Evolutionary conservation across 768 basidiomycete species (phyloP).

Genomic region (Tylopilus vinaceipallidus): DNA sequence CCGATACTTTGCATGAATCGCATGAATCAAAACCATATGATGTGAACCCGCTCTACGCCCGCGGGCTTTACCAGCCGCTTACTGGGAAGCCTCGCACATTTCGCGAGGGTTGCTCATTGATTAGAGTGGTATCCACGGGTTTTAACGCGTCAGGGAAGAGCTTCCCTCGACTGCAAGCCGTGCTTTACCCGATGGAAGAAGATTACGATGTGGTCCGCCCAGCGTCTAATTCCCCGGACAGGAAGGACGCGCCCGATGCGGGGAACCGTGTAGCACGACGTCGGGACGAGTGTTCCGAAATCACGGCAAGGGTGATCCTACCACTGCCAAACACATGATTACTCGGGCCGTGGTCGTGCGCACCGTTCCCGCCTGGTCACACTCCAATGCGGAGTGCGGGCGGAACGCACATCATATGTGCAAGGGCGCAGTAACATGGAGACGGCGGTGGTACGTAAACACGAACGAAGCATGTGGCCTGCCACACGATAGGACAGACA

Average conservation of each 20-base stretch:
- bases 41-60: constrained; percentile 8
- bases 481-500: neutral
- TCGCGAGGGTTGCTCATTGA: constrained; percentile 12
- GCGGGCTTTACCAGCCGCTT: constrained; percentile 20
- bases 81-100: constrained; percentile 18
- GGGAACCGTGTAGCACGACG: neutral
- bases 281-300: constrained; percentile 16
- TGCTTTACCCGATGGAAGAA: constrained; percentile 3
- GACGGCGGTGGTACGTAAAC: constrained; percentile 10
- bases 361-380: neutral
- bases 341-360: too few species aligned
- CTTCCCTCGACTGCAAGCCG: constrained; percentile 10
- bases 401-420: constrained; percentile 9
- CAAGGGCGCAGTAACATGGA: constrained; percentile 16
- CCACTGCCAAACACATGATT: constrained; percentile 1
- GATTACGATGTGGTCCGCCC: neutral
- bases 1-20: constrained; percentile 3
- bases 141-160: constrained; percentile 8
- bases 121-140: constrained; percentile 16
- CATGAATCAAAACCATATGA: constrained; percentile 2
- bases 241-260: constrained; percentile 6
- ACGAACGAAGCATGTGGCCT: constrained; percentile 3
- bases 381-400: constrained; percentile 11
- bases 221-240: constrained; percentile 24
- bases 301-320: constrained; percentile 3